Base-by-base conservation (phyloP, 495 filamentous ascomycete species). In the Trichoderma asperelloides region DNA sequence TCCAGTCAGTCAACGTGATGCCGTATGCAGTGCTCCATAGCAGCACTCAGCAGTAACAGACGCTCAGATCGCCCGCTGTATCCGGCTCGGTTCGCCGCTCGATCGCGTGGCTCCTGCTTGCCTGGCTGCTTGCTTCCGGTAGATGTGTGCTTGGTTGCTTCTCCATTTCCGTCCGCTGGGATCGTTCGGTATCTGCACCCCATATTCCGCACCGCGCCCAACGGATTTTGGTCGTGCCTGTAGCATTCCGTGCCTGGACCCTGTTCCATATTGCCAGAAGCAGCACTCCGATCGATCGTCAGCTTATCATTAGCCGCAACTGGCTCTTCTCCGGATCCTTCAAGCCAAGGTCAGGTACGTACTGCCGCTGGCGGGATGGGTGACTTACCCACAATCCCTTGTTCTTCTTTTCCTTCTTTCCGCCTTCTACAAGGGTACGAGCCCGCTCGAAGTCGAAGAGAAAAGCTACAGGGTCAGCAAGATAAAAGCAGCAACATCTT, bases 21-120 rank as follows among this genome's bases (percentile, higher is more conserved):
- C 47, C 16, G 18, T 51, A 3, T 51, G 16, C 25, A 27, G 55
- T 13, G 27, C 16, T 25, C 55, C 33, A 8, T 37, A 37, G 33
- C 33, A 37, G 33, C 33, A 37, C 33, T 37, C 33, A 37, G 33
- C 33, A 33, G 30, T 33, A 33, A 33, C 30, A 37, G 33, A 37
- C 9, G 33, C 33, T 7, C 55, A 60, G 55, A 30, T 60, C 55
- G 25, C 55, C 55, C 55, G 55, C 25, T 60, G 55, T 60, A 28
- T 60, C 55, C 55, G 55, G 55, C 55, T 60, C 55, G 55, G 55
- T 60, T 60, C 23, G 55, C 55, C 16, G 55, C 55, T 60, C 55
- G 15, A 60, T 60, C 55, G 27, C 55, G 25, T 28, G 55, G 55
- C 55, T 60, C 43, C n/a, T 47, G 6, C 6, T 12, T 47, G 13